Evolutionary conservation across 139 green algal genomes (phyloP), one percentile per base, ranked within the genome.

Genomic region (Picochlorum sp.): DNA sequence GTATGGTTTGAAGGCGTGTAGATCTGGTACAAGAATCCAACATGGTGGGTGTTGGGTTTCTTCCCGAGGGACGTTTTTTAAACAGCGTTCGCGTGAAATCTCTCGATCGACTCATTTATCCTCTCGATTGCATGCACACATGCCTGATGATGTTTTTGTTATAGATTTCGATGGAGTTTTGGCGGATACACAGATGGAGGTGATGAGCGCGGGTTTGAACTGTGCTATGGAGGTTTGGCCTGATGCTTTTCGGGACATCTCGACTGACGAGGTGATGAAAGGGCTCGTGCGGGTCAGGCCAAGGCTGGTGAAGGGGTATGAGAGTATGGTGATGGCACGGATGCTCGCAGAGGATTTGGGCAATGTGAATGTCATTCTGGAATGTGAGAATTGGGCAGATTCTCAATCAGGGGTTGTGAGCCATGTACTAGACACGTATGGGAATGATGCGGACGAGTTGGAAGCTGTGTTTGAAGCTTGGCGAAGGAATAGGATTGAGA

Each of bases 81-180:
- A 41, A 41, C 34, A 41, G 34, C 34, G 6, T 13, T 41, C 9
- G 34, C 8, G 34, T 41, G 34, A 11, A 41, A 4, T 41, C 8
- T 41, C 8, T 41, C 34, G 34, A 11, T 41, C 28, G 28, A 30
- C 28, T 30, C 4, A 7, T 30, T 4, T 9, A 8, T 41, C 34
- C 34, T 41, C 34, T 41, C 34, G 47, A 55, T 26, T 55, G 18
- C 18, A 16, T 16, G 58, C 58, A 6, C 18, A 9, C 26, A 14
- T 18, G 10, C 69, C 69, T 13, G 45, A 49, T 7, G 83, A 92
- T 44, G 79, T 92, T 3, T 80, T 91, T 13, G 71, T 76, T 0
- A 54, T 91, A 0, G 85, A 92, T 30, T 86, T 89, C 45, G 85
- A 92, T 51, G 85, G 85, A 20, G 84, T 91, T 2, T 24, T 92